phyloP scores from a whole-genome alignment of 2,329 filamentous ascomycete genomes.

The Colletotrichum tabaci region DNA sequence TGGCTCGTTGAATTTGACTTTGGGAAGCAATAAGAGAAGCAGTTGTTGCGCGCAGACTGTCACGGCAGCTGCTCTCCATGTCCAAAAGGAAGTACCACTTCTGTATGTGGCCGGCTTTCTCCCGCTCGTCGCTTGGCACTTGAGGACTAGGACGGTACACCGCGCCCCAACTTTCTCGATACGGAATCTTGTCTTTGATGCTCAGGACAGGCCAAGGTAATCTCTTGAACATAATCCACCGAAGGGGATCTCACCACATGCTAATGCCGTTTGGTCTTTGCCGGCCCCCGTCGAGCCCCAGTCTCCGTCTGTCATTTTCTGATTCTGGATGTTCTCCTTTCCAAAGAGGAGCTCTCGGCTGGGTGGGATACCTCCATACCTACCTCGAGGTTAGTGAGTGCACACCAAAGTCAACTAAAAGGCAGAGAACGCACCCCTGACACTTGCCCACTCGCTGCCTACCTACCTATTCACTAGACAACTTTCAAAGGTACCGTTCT shows the following conservation, averaged over 20 bases:
- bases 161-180: conserved; percentile 3
- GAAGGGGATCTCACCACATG: conserved; percentile 30
- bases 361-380: not conserved
- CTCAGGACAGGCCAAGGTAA: conserved; percentile 14
- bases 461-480: conserved; percentile 3
- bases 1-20: conserved; percentile 1
- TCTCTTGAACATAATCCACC: conserved; percentile 6
- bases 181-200: conserved; percentile 23
- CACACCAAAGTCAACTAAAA: conserved; percentile 9
- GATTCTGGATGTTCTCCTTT: not conserved
- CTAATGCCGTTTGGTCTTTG: conserved; percentile 22
- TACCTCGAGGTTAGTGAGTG: not conserved
- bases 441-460: not conserved
- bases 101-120: conserved; percentile 7
- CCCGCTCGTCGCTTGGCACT: conserved; percentile 11
- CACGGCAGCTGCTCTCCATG: not conserved
- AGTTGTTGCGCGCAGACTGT: not conserved
- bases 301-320: not conserved
- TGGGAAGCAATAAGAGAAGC: conserved; percentile 7
- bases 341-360: conserved; percentile 12
- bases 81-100: conserved; percentile 1
- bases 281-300: conserved; percentile 6
- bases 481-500: conserved; percentile 18
- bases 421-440: conserved; percentile 18
- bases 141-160: conserved; percentile 20